Percentiles rank a stretch among this genome's conserved stretches.
Conservation (phyloP, 768 basidiomycete species). For the Lactarius sp. region DNA sequence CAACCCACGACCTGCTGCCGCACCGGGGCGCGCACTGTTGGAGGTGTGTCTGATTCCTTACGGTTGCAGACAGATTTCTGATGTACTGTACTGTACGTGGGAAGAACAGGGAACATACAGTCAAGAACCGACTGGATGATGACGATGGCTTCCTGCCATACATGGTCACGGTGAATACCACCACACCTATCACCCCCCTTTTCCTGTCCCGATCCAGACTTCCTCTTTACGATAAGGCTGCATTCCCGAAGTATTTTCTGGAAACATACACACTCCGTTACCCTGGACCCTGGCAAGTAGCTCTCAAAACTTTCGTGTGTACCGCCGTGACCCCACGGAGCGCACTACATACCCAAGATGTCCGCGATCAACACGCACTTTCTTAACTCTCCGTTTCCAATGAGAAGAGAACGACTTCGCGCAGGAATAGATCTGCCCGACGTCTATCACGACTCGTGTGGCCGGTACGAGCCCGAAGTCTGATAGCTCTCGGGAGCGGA, state of each 20-base stretch:
- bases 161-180: conserved; percentile 20
- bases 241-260: conserved; percentile 8
- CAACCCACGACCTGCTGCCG: not conserved
- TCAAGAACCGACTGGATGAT: conserved; percentile 1
- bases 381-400: not conserved
- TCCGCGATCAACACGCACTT: not conserved
- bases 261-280: conserved; percentile 2
- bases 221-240: conserved; percentile 14
- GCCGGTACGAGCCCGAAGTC: not conserved
- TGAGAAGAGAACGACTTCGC: not conserved
- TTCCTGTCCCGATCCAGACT: conserved; percentile 7
- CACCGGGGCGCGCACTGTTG: not conserved
- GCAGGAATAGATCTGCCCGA: not conserved
- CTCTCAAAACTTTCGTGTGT: not conserved
- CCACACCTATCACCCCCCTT: conserved; percentile 14
- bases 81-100: conserved; percentile 13
- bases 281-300: conserved; percentile 18
- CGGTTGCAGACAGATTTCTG: not conserved
- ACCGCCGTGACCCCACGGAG: not conserved
- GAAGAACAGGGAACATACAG: not conserved
- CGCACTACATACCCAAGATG: not conserved
- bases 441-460: not conserved
- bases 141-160: conserved; percentile 13
- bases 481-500: not conserved
- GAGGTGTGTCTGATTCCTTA: conserved; percentile 1